Base-by-base conservation (phyloP, 2,329 filamentous ascomycete genomes). In the Dactylellina cionopaga region DNA sequence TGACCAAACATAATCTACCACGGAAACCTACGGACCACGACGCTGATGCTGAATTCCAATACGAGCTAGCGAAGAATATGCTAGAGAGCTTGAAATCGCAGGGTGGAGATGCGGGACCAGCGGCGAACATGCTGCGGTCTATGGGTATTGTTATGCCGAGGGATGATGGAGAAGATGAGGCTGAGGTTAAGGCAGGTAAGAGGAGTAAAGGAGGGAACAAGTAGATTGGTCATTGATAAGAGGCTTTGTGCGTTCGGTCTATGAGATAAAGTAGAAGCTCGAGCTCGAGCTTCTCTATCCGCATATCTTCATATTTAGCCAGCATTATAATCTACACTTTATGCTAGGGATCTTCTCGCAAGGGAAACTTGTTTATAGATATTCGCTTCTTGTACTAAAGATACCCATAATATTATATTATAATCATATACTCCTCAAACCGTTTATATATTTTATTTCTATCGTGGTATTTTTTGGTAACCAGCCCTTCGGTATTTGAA, bases 41-140 rank as follows among this genome's bases (percentile, higher is more conserved):
- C 22, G 78, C 80, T 1, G 80, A 87, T 7, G 84, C 86, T 0
- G 88, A 90, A 58, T 87, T 95, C 25, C 91, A 98, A 78, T 90
- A 92, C 76, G 94, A 95, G 74, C 83, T 99, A 22, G 92, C 91
- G 15, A 92, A 90, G 80, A 98, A 98, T 77, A 83, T 99, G 60
- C 83, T 99, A 0, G 92, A 97, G 80, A 94, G 92, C 77, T 93
- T 99, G 81, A 96, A 96, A 78, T 89, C 91, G 13, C 94, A 98
- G 80, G 92, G 84, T 15, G 95, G 95, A 10, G 87, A 90, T 83
- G 85, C 92, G 29, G 95, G 95, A 0, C 95, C 95, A 0, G 90
- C 91, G 1, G 89, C 93, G 0, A 98, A 97, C 79, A 83, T 99
- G 71, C 85, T 99, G 77, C 89, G 89, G 5, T 86, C 96, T 81